phyloP scores from a whole-genome alignment of 306 rosid species.

The Gynostemma pentaphyllum region DNA sequence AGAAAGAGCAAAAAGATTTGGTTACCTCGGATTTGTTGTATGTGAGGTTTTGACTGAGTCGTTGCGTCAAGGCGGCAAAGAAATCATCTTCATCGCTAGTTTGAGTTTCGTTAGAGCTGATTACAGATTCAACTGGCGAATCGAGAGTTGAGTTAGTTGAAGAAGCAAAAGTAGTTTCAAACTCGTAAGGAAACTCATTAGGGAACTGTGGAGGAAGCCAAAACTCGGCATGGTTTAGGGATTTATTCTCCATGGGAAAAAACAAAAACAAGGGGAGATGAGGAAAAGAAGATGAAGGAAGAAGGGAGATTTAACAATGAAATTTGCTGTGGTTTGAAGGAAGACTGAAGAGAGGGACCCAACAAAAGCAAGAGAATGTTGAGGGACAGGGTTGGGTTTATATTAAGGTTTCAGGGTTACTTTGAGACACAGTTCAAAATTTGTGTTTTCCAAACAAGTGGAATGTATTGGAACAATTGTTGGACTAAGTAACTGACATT shows the following conservation, averaged over 20 bases:
- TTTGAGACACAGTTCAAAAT: constrained; percentile 17
- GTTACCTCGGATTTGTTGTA: constrained; percentile 39
- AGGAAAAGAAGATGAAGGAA: background rate
- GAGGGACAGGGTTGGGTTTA: constrained; percentile 49
- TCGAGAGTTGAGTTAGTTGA: constrained; percentile 24
- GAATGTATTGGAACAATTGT: background rate
- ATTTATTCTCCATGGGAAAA: constrained; percentile 20
- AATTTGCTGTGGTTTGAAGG: constrained; percentile 32
- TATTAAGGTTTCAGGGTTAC: constrained; percentile 63
- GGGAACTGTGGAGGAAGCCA: constrained; percentile 45
- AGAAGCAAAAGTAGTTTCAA: constrained; percentile 24
- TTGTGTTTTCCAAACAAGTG: background rate
- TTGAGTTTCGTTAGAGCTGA: constrained; percentile 39
- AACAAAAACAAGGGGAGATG: background rate
- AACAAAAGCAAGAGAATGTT: constrained; percentile 20
- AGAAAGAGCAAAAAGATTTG: background rate
- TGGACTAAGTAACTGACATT: background rate
- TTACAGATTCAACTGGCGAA: constrained; percentile 39
- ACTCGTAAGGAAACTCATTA: constrained; percentile 63
- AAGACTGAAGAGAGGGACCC: constrained; percentile 22
- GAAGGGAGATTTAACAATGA: constrained; percentile 46
- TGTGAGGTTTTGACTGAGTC: constrained; percentile 33
- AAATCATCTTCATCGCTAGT: constrained; percentile 64
- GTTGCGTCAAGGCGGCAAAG: constrained; percentile 44
- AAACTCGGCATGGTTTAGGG: constrained; percentile 20